These are phyloP conservation scores for Hypoxylon perforatum DNA, from an alignment of 495 filamentous ascomycete species.

Conservation along the genomic window DNA sequence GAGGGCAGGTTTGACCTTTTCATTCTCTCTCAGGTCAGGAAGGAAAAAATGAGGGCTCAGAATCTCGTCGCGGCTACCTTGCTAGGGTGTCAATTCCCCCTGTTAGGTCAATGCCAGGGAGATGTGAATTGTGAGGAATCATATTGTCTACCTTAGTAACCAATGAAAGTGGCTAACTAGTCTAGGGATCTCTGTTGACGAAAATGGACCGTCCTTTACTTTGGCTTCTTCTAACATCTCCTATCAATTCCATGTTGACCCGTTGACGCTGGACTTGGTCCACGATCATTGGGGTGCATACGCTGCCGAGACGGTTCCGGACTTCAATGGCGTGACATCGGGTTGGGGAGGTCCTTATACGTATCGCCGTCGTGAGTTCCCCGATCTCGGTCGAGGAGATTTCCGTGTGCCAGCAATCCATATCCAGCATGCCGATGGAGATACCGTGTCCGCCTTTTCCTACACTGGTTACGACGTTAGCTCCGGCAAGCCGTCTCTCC, in stretches of 20 bases:
- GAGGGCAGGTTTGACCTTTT: conserved; percentile 3
- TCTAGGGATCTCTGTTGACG: conserved; percentile 57
- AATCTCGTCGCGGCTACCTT: conserved; percentile 11
- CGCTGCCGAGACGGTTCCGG: conserved; percentile 52
- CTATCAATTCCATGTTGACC: conserved; percentile 66
- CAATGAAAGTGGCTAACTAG: conserved; percentile 36
- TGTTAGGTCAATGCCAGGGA: conserved; percentile 33
- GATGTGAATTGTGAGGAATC: conserved; percentile 38
- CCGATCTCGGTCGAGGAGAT: conserved; percentile 65
- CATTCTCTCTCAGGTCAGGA: neutral
- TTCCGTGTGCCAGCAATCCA: conserved; percentile 65
- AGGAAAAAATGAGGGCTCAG: conserved; percentile 24
- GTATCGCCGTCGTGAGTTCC: conserved; percentile 64
- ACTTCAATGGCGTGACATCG: conserved; percentile 45
- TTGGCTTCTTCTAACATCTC: conserved; percentile 61
- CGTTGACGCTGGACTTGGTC: conserved; percentile 58
- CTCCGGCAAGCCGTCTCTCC: conserved; percentile 57
- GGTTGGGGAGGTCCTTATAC: conserved; percentile 61
- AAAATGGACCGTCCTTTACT: conserved; percentile 55
- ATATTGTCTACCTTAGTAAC: neutral
- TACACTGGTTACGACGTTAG: conserved; percentile 59
- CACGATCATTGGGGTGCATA: conserved; percentile 65
- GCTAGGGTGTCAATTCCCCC: conserved; percentile 36
- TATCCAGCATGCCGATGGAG: conserved; percentile 60
- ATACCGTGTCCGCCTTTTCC: conserved; percentile 61